Evolutionary conservation across 345 rosid genomes (phyloP).

Genomic region (Lepidium aucheri): DNA sequence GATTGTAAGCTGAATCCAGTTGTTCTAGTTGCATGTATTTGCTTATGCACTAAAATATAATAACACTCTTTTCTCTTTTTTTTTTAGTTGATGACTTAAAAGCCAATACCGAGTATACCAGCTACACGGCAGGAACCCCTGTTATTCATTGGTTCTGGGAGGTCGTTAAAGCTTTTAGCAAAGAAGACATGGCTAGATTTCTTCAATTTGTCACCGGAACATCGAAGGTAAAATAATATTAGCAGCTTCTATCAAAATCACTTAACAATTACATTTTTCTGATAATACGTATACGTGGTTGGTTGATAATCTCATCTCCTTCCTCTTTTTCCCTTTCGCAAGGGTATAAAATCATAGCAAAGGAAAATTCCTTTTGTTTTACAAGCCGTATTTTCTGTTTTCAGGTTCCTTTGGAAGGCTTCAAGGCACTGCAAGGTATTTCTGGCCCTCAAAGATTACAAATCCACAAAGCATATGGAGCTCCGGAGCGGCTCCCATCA

Average conservation of each 20-base stretch:
- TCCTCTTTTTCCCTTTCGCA: neutral
- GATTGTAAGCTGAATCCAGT: constrained; percentile 59
- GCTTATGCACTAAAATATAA: constrained; percentile 10
- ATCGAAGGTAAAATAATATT: constrained; percentile 52
- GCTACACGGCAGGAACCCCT: constrained; percentile 72
- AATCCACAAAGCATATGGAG: constrained; percentile 96
- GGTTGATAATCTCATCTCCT: neutral
- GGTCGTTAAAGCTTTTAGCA: constrained; percentile 75
- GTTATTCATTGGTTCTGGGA: constrained; percentile 98
- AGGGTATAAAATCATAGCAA: neutral
- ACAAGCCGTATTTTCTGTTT: neutral
- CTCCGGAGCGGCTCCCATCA: constrained; percentile 84
- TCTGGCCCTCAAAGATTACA: constrained; percentile 95
- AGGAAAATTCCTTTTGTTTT: neutral
- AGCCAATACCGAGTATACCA: constrained; percentile 80
- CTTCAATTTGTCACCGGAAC: constrained; percentile 97
- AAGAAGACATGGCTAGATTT: constrained; percentile 94
- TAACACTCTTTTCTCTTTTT: neutral
- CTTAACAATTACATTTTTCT: neutral
- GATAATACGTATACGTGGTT: neutral
- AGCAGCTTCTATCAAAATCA: neutral
- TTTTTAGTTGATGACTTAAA: constrained; percentile 70
- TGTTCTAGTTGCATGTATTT: constrained; percentile 2
- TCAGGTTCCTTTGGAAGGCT: constrained; percentile 93
- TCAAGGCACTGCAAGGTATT: constrained; percentile 90